phyloP scores from a whole-genome alignment of 306 rosid genomes.

The barrel medic (Medicago truncatula) region DNA sequence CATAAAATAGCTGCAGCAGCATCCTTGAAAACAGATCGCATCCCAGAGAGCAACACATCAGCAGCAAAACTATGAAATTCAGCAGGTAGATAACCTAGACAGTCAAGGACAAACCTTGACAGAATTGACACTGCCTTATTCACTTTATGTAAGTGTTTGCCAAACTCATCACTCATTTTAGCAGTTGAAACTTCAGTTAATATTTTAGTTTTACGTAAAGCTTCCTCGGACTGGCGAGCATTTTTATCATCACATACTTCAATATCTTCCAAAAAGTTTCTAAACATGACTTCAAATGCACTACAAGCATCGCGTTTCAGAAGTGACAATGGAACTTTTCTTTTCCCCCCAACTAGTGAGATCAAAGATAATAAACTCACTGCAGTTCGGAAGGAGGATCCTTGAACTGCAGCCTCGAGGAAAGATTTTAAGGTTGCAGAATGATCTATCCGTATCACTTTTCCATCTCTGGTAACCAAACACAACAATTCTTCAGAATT shows the following conservation, averaged over 20 bases:
- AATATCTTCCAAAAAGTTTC: conserved; percentile 56
- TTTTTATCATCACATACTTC: conserved; percentile 46
- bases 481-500: conserved; percentile 69
- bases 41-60: conserved; percentile 79
- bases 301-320: conserved; percentile 69
- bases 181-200: conserved; percentile 41
- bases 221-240: conserved; percentile 49
- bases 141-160: conserved; percentile 46
- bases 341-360: conserved; percentile 78
- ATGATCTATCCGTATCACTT: conserved; percentile 76
- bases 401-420: conserved; percentile 79
- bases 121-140: conserved; percentile 54
- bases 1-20: conserved; percentile 77
- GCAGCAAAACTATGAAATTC: conserved; percentile 75
- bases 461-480: conserved; percentile 83
- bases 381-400: conserved; percentile 81
- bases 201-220: conserved; percentile 39
- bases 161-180: conserved; percentile 51
- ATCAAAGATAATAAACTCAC: conserved; percentile 70
- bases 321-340: conserved; percentile 71
- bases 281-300: conserved; percentile 76
- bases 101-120: conserved; percentile 78
- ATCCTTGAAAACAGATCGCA: conserved; percentile 71
- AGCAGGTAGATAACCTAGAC: conserved; percentile 71
- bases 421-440: conserved; percentile 80